Base-by-base conservation (phyloP, 1,139 yeast species). In the Candida labiduridarum region DNA sequence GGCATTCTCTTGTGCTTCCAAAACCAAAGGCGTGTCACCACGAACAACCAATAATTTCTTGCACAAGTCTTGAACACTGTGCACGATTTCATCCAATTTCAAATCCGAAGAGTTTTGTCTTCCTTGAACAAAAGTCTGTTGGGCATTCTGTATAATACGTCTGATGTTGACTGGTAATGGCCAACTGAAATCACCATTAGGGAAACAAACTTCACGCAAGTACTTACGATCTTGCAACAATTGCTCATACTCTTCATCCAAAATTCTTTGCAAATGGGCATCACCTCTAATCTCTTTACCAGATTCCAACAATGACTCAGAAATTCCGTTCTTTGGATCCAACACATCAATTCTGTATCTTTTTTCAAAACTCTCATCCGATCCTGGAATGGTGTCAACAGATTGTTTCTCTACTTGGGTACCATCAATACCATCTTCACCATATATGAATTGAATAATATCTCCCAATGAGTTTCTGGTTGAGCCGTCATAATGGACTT, bases 401-500 rank as follows among this genome's bases (percentile, higher is more conserved):
- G 96, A 83, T 72, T 95, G 99, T 66, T 89, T 90, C 69, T 95
- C 99, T 53, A 95, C 98, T 68, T 91, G 96, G 34, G 97, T 89
- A 64, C 97, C 99, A 76, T 95, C 99, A 63, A 95, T 79, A 72
- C 99, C 99, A 74, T 95, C 99, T 71, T 95, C 99, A 78, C 99
- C 99, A 65, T 95, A 95, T 54, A 92, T 83, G 71, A 95, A 94
- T 74, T 95, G 98, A 62, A 95, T 88, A 57, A 95, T 83, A 68
- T 92, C 97, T 64, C 99, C 99, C 57, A 94, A 77, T 1, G 99
- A 95, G 69, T 95, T 95, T 78, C 99, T 87, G 0, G 97, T 92
- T 7, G 99, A 92, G 67, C 97, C 97, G 78, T 95, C 99, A 63
- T 95, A 95, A 67, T 92, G 97, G 43, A 94, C 99, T 96, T 92